These are phyloP conservation scores for Cyclotella distinguenda DNA, from an alignment of 108 stramenopile genomes.

Conservation along the genomic window DNA sequence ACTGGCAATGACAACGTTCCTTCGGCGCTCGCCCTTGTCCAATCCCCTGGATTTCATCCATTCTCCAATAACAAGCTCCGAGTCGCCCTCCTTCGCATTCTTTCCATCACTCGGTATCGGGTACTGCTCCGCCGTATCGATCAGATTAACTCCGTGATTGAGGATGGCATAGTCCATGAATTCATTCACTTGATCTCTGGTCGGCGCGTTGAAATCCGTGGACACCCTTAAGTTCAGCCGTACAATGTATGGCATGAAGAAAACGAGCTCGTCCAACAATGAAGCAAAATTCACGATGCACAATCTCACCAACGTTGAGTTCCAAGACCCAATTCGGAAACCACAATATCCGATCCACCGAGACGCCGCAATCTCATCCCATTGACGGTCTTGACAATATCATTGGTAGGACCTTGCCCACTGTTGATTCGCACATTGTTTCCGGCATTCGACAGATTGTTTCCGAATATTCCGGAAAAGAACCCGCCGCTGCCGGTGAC, in stretches of 20 bases:
- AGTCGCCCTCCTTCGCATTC: constrained; percentile 66
- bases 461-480: constrained; percentile 35
- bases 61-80: constrained; percentile 77
- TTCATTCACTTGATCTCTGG: constrained; percentile 61
- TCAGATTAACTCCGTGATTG: constrained; percentile 75
- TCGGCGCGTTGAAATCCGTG: constrained; percentile 78
- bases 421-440: constrained; percentile 10
- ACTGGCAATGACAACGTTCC: constrained; percentile 79
- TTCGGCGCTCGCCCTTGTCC: constrained; percentile 45
- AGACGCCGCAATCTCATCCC: constrained; percentile 76
- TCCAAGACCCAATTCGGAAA: constrained; percentile 76
- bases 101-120: constrained; percentile 75
- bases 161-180: constrained; percentile 84
- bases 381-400: constrained; percentile 69
- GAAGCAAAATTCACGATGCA: background rate
- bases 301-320: constrained; percentile 72
- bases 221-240: constrained; percentile 43
- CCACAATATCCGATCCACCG: constrained; percentile 80
- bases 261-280: background rate
- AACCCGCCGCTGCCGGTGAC: constrained; percentile 15
- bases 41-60: constrained; percentile 80
- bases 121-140: constrained; percentile 88
- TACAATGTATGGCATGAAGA: background rate
- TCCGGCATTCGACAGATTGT: constrained; percentile 25
- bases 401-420: constrained; percentile 63